Conservation (phyloP, 352 stramenopile species). For the Phytophthora citricola region DNA sequence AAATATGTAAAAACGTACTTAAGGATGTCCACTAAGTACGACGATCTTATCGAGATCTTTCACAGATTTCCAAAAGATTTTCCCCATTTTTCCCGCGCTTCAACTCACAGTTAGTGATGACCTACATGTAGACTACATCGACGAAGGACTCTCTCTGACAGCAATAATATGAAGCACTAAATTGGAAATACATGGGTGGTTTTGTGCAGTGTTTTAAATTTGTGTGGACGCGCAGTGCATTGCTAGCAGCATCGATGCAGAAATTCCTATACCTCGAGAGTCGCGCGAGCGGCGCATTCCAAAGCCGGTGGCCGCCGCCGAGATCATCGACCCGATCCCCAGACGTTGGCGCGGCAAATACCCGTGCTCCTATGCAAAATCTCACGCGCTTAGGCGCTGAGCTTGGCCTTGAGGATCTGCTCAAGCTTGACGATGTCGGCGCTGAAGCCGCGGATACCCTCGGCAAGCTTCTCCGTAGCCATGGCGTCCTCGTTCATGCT, state of each 20-base stretch:
- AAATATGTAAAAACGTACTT: constrained; percentile 9
- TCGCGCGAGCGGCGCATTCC: constrained; percentile 1
- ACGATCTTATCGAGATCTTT: constrained; percentile 39
- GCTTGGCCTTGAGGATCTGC: constrained; percentile 96
- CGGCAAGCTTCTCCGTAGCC: constrained; percentile 97
- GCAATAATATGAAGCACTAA: no score
- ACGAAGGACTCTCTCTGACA: no score
- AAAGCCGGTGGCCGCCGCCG: not conserved
- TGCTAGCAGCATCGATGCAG: constrained; percentile 6
- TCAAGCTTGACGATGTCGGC: constrained; percentile 99
- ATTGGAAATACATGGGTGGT: no score
- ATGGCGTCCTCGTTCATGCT: constrained; percentile 98
- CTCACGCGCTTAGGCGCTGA: constrained; percentile 69
- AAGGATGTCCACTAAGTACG: constrained; percentile 33
- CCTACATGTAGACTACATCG: no score
- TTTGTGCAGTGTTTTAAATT: constrained; percentile 22
- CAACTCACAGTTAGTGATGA: no score
- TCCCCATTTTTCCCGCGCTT: no score
- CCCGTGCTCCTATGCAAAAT: constrained; percentile 1
- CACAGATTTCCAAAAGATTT: no score
- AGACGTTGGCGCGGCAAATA: constrained; percentile 1
- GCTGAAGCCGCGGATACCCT: constrained; percentile 98
- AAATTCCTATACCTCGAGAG: constrained; percentile 19
- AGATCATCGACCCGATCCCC: not conserved
- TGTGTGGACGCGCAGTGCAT: constrained; percentile 13